Evolutionary conservation across 1,284 basidiomycete species (phyloP).

Genomic region (Earliella scabrosa): DNA sequence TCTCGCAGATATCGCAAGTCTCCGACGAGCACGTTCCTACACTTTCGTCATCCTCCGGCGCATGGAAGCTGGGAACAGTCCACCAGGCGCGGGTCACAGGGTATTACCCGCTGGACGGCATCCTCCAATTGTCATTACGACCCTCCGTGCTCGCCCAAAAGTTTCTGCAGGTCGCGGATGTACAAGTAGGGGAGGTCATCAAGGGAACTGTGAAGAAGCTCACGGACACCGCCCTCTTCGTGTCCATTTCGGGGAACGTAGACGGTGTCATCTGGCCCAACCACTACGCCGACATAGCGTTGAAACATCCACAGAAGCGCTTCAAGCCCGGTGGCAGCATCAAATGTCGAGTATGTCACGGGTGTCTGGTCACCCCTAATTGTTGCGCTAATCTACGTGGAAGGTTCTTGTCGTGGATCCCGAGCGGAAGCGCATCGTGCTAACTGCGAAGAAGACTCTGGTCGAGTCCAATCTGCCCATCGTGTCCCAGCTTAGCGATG

Average conservation of each 20-base stretch:
- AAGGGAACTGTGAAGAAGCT: slow-evolving; percentile 88
- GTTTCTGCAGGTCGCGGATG: slow-evolving; percentile 87
- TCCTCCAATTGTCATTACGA: slow-evolving; percentile 87
- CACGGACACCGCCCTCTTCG: slow-evolving; percentile 80
- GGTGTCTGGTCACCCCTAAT: not conserved
- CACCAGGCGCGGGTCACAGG: slow-evolving; percentile 93
- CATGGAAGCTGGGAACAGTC: slow-evolving; percentile 79
- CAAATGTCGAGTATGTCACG: slow-evolving; percentile 77
- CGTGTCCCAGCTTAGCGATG: slow-evolving; percentile 70
- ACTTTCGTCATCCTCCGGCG: slow-evolving; percentile 70
- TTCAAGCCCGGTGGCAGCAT: slow-evolving; percentile 87
- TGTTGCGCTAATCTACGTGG: not conserved
- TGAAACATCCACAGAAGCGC: slow-evolving; percentile 92
- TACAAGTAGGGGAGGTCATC: slow-evolving; percentile 83
- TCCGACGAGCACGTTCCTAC: slow-evolving; percentile 90
- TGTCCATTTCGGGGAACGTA: slow-evolving; percentile 84
- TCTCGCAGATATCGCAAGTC: slow-evolving; percentile 84
- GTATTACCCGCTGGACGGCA: slow-evolving; percentile 86
- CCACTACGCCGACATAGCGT: slow-evolving; percentile 92
- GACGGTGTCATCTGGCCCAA: slow-evolving; percentile 95
- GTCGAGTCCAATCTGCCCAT: slow-evolving; percentile 82
- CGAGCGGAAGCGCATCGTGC: slow-evolving; percentile 79
- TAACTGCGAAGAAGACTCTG: slow-evolving; percentile 94
- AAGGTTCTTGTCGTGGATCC: slow-evolving; percentile 91
- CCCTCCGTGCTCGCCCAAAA: slow-evolving; percentile 84